phyloP scores from a whole-genome alignment of 495 filamentous ascomycete species.

The Aspergillus steynii region DNA sequence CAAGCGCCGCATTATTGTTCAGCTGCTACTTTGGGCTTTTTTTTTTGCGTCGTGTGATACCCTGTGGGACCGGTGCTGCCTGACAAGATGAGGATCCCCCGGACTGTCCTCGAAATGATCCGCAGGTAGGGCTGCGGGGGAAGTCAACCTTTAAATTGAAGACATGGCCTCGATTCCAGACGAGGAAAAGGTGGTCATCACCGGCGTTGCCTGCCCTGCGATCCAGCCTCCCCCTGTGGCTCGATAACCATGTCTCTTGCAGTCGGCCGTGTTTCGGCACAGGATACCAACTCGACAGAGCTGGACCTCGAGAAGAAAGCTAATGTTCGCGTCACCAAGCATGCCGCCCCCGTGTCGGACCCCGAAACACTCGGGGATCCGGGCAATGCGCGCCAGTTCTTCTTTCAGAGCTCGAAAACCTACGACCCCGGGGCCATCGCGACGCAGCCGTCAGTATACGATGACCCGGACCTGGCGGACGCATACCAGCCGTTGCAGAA shows the following conservation, averaged over 20 bases:
- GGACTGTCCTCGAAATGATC: neutral
- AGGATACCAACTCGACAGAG: neutral
- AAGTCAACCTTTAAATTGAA: neutral
- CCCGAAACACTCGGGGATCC: conserved; percentile 19
- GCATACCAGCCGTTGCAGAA: conserved; percentile 52
- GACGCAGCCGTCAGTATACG: conserved; percentile 55
- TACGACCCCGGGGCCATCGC: conserved; percentile 54
- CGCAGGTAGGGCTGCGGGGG: neutral
- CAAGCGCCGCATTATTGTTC: neutral
- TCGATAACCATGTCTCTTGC: conserved; percentile 12
- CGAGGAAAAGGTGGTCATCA: neutral
- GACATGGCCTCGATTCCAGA: neutral
- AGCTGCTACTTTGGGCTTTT: neutral
- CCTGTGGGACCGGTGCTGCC: neutral
- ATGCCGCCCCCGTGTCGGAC: neutral
- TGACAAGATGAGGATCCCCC: neutral
- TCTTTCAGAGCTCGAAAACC: conserved; percentile 26
- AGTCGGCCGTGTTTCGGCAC: conserved; percentile 8
- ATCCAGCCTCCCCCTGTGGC: neutral
- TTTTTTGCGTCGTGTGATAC: neutral
- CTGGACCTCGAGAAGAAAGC: conserved; percentile 14
- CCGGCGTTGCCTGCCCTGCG: neutral
- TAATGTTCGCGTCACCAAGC: conserved; percentile 4
- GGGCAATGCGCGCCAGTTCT: conserved; percentile 21
- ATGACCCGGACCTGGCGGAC: conserved; percentile 49